phyloP scores from a whole-genome alignment of 2,329 filamentous ascomycete species.

The Ascochyta lentis region DNA sequence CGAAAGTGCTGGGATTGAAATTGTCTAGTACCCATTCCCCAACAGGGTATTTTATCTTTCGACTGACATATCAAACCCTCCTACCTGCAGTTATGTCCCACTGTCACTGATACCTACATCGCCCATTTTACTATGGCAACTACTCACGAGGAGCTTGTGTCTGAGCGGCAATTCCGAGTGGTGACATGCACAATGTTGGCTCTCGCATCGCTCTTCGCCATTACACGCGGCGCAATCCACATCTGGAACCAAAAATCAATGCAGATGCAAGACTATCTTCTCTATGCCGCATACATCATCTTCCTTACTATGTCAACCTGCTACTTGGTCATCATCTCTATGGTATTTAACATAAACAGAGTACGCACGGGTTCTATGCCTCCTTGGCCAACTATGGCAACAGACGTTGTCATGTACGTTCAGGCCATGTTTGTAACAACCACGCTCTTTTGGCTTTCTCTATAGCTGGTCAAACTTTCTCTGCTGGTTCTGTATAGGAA shows the following conservation, averaged over 20 bases:
- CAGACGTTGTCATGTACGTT: slow-evolving; percentile 39
- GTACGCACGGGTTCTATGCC: slow-evolving; percentile 28
- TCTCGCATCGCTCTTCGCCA: slow-evolving; percentile 25
- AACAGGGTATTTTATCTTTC: too few relatives aligned
- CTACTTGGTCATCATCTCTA: slow-evolving; percentile 48
- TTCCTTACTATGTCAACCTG: slow-evolving; percentile 34
- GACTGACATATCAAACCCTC: too few relatives aligned
- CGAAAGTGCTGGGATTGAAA: too few relatives aligned
- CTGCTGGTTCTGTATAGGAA: not conserved
- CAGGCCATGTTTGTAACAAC: not conserved
- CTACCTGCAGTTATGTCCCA: too few relatives aligned
- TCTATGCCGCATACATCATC: slow-evolving; percentile 38
- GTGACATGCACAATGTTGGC: slow-evolving; percentile 24
- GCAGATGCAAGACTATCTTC: slow-evolving; percentile 25
- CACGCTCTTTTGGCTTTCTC: not conserved
- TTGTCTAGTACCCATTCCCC: too few relatives aligned
- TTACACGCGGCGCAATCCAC: slow-evolving; percentile 22
- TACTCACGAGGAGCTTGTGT: slow-evolving; percentile 7
- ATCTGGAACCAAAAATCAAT: slow-evolving; percentile 16
- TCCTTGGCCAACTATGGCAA: slow-evolving; percentile 37
- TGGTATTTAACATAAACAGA: slow-evolving; percentile 41
- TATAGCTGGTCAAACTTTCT: not conserved
- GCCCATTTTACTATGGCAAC: not conserved
- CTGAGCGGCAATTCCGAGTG: not conserved
- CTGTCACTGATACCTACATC: not conserved